These are phyloP conservation scores for Hyaloperonospora brassicae DNA, from an alignment of 352 stramenopile species.

Conservation along the genomic window DNA sequence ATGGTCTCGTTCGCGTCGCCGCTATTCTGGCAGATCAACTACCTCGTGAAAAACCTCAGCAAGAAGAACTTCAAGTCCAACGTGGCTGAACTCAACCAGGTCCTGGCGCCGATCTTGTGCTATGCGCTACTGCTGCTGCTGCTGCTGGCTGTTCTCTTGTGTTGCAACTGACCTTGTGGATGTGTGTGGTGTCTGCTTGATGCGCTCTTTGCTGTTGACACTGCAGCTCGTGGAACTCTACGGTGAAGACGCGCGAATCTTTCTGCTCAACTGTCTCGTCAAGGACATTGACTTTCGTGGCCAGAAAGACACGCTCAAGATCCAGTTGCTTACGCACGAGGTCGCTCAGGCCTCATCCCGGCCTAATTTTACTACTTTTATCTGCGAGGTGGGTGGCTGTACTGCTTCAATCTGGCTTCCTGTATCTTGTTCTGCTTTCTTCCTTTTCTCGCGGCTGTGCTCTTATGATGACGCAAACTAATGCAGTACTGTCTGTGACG, in stretches of 20 bases:
- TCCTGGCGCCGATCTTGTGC: conserved; percentile 21
- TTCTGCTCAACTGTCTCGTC: conserved; percentile 86
- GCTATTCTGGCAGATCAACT: conserved; percentile 91
- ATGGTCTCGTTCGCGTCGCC: conserved; percentile 89
- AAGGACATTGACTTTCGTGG: conserved; percentile 86
- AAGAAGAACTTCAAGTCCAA: conserved; percentile 93
- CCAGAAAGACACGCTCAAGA: conserved; percentile 85
- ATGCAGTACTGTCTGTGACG: not conserved
- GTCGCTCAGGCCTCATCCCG: conserved; percentile 82
- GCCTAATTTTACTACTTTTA: conserved; percentile 87
- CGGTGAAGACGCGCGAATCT: conserved; percentile 86
- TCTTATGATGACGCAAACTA: not conserved
- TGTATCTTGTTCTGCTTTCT: not conserved
- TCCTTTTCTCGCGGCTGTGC: conserved; percentile 3
- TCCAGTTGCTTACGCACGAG: conserved; percentile 86
- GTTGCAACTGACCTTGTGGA: conserved; percentile 1
- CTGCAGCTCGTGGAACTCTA: conserved; percentile 85
- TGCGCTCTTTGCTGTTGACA: too few relatives aligned
- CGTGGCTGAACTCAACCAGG: conserved; percentile 89
- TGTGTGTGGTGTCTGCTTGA: not conserved
- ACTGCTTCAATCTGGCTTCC: too few relatives aligned
- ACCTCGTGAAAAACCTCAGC: conserved; percentile 88
- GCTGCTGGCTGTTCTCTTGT: conserved; percentile 4
- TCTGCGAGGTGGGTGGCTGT: conserved; percentile 53
- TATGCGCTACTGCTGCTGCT: not conserved